phyloP scores from a whole-genome alignment of 176 grass and related monocot genomes.

The Phoenix roebelenii region DNA sequence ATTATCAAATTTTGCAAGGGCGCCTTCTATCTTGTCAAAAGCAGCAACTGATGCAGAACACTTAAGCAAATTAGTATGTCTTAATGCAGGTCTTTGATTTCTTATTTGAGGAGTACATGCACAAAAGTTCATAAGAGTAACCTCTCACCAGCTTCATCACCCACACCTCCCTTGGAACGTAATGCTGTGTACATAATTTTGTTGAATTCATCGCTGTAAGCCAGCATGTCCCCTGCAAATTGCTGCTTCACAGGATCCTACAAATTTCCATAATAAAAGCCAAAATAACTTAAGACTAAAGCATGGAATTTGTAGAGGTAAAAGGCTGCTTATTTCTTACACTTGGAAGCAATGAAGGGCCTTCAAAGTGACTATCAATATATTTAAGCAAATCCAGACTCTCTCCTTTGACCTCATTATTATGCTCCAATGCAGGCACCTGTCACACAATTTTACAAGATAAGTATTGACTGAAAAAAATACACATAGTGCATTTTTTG shows the following conservation, averaged over 20 bases:
- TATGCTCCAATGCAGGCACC: constrained; percentile 76
- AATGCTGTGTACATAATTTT: constrained; percentile 27
- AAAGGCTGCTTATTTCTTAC: constrained; percentile 17
- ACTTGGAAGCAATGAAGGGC: constrained; percentile 48
- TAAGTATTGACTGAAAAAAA: too few relatives aligned
- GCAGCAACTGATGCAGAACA: constrained; percentile 34
- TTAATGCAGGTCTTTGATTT: not conserved
- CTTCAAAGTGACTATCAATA: constrained; percentile 54
- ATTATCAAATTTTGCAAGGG: constrained; percentile 52
- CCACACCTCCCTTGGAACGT: constrained; percentile 20
- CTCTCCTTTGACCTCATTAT: constrained; percentile 53
- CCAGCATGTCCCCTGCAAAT: constrained; percentile 58
- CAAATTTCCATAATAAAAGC: constrained; percentile 1
- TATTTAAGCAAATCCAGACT: constrained; percentile 66
- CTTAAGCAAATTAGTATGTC: constrained; percentile 10
- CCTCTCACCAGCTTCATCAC: constrained; percentile 34
- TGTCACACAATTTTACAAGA: constrained; percentile 3
- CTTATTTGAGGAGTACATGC: not conserved
- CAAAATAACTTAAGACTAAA: not conserved
- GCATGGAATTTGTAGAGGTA: too few relatives aligned
- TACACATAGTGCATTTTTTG: too few relatives aligned
- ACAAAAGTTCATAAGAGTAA: not conserved
- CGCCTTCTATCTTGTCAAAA: constrained; percentile 59
- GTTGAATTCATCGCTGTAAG: constrained; percentile 32
- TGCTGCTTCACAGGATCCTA: constrained; percentile 55